A percentile compares a stretch with the other conserved stretches of the same genome.
Evolutionary conservation across 2,329 filamentous ascomycete species (phyloP).

Genomic region (Alternaria solani): DNA sequence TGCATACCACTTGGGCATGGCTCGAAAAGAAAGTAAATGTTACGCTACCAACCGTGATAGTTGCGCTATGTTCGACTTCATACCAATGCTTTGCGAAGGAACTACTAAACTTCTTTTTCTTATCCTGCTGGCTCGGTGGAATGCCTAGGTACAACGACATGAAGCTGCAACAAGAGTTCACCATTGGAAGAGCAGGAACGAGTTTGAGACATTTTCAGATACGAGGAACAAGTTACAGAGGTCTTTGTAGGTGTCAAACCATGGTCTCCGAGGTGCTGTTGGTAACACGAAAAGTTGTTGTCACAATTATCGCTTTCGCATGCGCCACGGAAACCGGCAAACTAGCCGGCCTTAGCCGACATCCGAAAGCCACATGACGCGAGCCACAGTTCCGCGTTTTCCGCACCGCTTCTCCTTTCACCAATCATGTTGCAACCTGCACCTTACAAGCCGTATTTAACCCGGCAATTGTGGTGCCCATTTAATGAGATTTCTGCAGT

Average conservation of each 20-base stretch:
- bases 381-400: conserved; percentile 22
- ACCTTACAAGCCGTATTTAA: conserved; percentile 11
- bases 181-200: neutral
- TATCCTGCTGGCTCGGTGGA: neutral
- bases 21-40: neutral
- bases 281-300: neutral
- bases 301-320: conserved; percentile 2
- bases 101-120: neutral
- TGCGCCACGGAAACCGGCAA: conserved; percentile 26
- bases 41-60: neutral
- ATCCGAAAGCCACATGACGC: conserved; percentile 15
- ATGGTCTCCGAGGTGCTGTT: neutral
- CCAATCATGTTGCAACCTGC: conserved; percentile 18
- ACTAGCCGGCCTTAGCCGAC: conserved; percentile 14
- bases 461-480: conserved; percentile 13
- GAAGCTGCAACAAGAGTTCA: neutral
- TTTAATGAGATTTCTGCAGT: conserved; percentile 9
- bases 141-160: neutral
- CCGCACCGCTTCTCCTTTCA: conserved; percentile 15
- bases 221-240: neutral
- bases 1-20: neutral
- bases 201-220: neutral
- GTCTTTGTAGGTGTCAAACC: neutral
- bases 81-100: neutral
- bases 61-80: neutral